Percentiles rank a stretch among this genome's conserved stretches.
phyloP scores from a whole-genome alignment of 140 eudicot species.

The Oenanthe javanica region DNA sequence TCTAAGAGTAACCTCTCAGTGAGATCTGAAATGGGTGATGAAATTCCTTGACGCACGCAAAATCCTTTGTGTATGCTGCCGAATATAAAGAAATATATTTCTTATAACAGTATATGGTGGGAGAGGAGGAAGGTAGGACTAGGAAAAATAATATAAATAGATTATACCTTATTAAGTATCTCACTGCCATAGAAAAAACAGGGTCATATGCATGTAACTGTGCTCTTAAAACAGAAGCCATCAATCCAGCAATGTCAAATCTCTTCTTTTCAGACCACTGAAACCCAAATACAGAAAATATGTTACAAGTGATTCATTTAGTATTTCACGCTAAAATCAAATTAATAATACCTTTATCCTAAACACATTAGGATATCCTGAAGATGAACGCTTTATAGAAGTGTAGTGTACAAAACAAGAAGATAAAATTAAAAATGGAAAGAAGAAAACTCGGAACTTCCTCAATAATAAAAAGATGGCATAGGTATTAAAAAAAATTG shows the following conservation, averaged over 20 bases:
- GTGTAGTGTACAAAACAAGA: not conserved
- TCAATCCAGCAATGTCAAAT: slow-evolving; percentile 86
- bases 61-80: slow-evolving; percentile 90
- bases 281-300: slow-evolving; percentile 17
- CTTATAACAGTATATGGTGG: not conserved
- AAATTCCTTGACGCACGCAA: slow-evolving; percentile 83
- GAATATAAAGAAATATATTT: not conserved
- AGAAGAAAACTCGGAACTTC: not conserved
- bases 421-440: not conserved
- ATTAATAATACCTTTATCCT: not conserved
- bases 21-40: slow-evolving; percentile 91
- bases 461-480: not conserved
- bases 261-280: slow-evolving; percentile 96
- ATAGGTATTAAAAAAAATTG: not conserved
- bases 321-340: not conserved
- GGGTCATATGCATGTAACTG: slow-evolving; percentile 96
- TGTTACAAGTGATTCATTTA: not conserved
- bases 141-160: not conserved
- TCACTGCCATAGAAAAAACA: slow-evolving; percentile 70
- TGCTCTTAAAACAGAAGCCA: slow-evolving; percentile 81
- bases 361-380: not conserved
- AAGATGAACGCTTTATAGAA: not conserved
- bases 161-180: slow-evolving; percentile 81
- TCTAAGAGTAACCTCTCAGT: slow-evolving; percentile 89
- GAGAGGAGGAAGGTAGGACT: not conserved